Evolutionary conservation across 164 flowering plant genomes (phyloP).

Genomic region (Taxillus chinensis): DNA sequence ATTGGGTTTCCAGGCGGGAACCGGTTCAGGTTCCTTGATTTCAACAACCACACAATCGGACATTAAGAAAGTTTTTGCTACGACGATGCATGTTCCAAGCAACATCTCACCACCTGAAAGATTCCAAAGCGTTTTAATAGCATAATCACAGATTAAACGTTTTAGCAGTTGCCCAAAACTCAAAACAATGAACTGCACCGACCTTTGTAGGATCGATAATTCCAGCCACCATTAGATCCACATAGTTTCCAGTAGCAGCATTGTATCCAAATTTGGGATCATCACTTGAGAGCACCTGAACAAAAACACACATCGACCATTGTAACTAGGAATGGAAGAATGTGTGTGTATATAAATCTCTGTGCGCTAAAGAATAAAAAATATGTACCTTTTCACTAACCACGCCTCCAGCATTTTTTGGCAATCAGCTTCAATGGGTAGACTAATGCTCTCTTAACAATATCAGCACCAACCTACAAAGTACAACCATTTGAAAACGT

Average conservation of each 20-base stretch:
- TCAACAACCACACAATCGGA: slow-evolving; percentile 89
- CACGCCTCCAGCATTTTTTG: slow-evolving; percentile 64
- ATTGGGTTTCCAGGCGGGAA: slow-evolving; percentile 67
- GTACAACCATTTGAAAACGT: background rate
- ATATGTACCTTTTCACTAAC: slow-evolving; percentile 55
- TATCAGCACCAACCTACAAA: slow-evolving; percentile 61
- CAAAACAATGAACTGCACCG: too few relatives aligned
- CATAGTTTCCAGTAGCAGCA: slow-evolving; percentile 66
- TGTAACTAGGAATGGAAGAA: slow-evolving; percentile 1
- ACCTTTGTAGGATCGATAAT: slow-evolving; percentile 91
- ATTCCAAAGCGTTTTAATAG: background rate
- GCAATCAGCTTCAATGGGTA: slow-evolving; percentile 73
- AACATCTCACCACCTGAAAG: slow-evolving; percentile 2
- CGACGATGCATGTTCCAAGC: slow-evolving; percentile 86
- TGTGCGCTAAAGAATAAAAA: background rate
- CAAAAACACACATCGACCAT: background rate
- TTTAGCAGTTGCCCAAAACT: too few relatives aligned
- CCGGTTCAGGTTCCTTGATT: slow-evolving; percentile 73
- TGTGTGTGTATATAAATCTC: background rate
- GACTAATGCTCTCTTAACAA: slow-evolving; percentile 59
- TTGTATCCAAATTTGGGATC: slow-evolving; percentile 59
- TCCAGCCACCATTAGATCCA: slow-evolving; percentile 69
- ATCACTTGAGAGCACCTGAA: slow-evolving; percentile 51
- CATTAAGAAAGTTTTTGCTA: slow-evolving; percentile 80
- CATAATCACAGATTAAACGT: too few relatives aligned